A percentile compares a stretch with the other conserved stretches of the same genome.
Evolutionary conservation across 805 yeast genomes (phyloP).

Genomic region (Blastobotrys attinorum): DNA sequence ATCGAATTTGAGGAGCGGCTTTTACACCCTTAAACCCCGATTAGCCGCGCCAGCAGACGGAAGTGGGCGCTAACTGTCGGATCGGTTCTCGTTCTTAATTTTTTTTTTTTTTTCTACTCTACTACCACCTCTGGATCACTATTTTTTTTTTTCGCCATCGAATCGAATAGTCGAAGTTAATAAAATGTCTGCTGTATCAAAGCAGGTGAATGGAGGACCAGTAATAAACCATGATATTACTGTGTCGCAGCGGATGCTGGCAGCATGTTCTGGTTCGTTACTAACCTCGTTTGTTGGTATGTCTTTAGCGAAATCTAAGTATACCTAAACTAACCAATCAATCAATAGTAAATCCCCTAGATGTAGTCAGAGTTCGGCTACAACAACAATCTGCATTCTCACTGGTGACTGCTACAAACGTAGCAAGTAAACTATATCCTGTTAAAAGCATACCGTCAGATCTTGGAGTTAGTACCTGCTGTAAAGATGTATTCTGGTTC

Average conservation of each 20-base stretch:
- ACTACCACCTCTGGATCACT: too few species aligned
- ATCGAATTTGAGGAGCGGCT: too few species aligned
- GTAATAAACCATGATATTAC: constrained; percentile 17
- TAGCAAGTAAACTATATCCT: constrained; percentile 43
- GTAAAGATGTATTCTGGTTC: constrained; percentile 32
- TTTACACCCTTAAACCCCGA: too few species aligned
- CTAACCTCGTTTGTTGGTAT: constrained; percentile 31
- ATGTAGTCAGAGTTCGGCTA: constrained; percentile 36
- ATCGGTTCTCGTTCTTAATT: too few species aligned
- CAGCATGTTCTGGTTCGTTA: constrained; percentile 37
- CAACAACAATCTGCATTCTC: constrained; percentile 31
- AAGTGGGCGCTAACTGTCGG: too few species aligned
- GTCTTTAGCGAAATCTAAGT: constrained; percentile 2
- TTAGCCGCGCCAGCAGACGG: too few species aligned
- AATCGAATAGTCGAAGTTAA: too few species aligned
- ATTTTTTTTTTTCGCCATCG: too few species aligned
- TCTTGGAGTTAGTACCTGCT: constrained; percentile 33
- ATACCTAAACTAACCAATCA: not conserved
- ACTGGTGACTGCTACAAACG: constrained; percentile 33
- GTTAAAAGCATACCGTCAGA: constrained; percentile 21
- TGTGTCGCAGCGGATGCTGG: constrained; percentile 26
- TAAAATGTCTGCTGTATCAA: too few species aligned
- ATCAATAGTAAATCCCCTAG: constrained; percentile 33
- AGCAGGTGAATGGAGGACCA: too few species aligned
- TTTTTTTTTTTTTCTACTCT: too few species aligned